A percentile compares a stretch with the other conserved stretches of the same genome.
Conservation (phyloP, 768 basidiomycete genomes). For the Tricholoma matsutake region DNA sequence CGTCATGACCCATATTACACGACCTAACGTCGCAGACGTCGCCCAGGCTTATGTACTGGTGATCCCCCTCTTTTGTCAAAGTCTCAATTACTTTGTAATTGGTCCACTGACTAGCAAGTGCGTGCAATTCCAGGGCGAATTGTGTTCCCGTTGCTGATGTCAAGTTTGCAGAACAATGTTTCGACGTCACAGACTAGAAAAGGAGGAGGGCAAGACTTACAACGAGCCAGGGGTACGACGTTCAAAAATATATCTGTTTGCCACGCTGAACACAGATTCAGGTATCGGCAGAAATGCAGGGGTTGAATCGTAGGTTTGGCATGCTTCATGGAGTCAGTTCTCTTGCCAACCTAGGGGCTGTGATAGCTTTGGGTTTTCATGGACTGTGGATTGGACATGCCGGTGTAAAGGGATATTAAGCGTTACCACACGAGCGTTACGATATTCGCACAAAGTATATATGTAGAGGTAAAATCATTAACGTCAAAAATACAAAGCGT, state of each 20-base stretch:
- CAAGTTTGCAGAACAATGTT: constrained; percentile 60
- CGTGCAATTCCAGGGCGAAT: constrained; percentile 15
- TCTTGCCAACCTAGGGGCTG: constrained; percentile 57
- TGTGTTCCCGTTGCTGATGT: constrained; percentile 1
- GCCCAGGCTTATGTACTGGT: constrained; percentile 60
- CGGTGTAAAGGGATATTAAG: constrained; percentile 43
- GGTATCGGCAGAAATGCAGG: constrained; percentile 70
- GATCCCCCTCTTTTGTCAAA: constrained; percentile 45
- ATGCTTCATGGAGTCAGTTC: constrained; percentile 68
- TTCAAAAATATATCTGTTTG: background rate
- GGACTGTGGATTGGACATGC: constrained; percentile 67
- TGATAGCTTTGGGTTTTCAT: constrained; percentile 62
- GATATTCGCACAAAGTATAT: constrained; percentile 10
- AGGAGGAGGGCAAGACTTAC: constrained; percentile 66
- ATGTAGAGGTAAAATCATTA: constrained; percentile 14
- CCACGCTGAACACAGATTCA: constrained; percentile 20
- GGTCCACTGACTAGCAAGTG: constrained; percentile 72
- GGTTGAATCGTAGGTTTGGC: constrained; percentile 63
- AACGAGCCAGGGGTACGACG: constrained; percentile 58
- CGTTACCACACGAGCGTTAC: constrained; percentile 10
- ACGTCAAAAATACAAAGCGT: constrained; percentile 27
- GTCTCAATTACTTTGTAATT: constrained; percentile 63
- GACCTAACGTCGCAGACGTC: constrained; percentile 55
- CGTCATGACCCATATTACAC: constrained; percentile 44
- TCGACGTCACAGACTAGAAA: constrained; percentile 67